These are phyloP conservation scores for Fomitopsis serialis DNA, from an alignment of 768 basidiomycete genomes.

Conservation along the genomic window DNA sequence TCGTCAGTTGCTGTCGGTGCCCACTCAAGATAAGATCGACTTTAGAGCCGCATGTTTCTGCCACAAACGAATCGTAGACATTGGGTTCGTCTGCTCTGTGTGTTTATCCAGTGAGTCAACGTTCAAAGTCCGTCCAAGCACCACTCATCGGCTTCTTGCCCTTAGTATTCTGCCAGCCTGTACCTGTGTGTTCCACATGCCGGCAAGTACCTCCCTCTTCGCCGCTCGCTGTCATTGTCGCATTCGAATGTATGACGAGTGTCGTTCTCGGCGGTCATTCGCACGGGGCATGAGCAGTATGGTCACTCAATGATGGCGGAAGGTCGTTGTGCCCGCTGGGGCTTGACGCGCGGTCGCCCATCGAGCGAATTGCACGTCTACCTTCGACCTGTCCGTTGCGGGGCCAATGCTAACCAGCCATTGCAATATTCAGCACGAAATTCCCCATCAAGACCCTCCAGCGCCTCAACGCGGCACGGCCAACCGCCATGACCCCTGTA, in stretches of 20 bases:
- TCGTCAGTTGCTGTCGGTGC: conserved; percentile 73
- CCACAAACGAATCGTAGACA: conserved; percentile 93
- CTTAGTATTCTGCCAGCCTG: conserved; percentile 88
- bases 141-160: background rate
- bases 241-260: background rate
- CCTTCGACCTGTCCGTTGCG: background rate
- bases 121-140: background rate
- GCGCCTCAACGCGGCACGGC: conserved; percentile 59
- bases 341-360: too few relatives aligned
- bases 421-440: conserved; percentile 58
- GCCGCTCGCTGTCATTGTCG: conserved; percentile 3
- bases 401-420: background rate
- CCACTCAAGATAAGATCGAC: conserved; percentile 93
- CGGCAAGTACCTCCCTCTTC: conserved; percentile 46
- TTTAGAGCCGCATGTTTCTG: conserved; percentile 98
- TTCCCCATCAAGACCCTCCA: conserved; percentile 92
- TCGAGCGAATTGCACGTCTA: background rate
- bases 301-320: background rate
- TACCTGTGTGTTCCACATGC: conserved; percentile 92
- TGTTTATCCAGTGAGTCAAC: conserved; percentile 82
- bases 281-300: background rate
- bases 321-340: too few relatives aligned
- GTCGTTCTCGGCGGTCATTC: background rate
- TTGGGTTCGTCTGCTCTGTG: conserved; percentile 98
- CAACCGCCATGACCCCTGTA: conserved; percentile 11